These are phyloP conservation scores for Tylopilus sp. DNA, from an alignment of 768 basidiomycete species.

Conservation along the genomic window DNA sequence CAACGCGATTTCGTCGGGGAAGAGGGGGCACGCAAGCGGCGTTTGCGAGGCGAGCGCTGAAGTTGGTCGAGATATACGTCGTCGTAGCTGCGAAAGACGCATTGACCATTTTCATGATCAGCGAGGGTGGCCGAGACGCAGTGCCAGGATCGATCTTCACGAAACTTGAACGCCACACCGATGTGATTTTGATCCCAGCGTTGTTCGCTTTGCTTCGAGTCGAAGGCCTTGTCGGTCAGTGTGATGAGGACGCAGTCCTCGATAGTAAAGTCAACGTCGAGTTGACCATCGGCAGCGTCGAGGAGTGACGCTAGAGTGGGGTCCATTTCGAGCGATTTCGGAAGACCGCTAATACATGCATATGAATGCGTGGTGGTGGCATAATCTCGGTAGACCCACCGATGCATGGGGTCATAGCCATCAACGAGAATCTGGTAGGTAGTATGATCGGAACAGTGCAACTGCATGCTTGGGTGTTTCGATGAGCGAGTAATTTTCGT, in stretches of 20 bases:
- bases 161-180: constrained; percentile 53
- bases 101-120: constrained; percentile 46
- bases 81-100: constrained; percentile 55
- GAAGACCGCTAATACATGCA: constrained; percentile 39
- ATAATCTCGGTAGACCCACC: constrained; percentile 18
- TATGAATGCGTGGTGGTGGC: neutral
- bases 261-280: constrained; percentile 39
- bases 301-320: constrained; percentile 39
- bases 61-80: constrained; percentile 55
- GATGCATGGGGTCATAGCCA: constrained; percentile 55
- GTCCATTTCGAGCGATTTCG: constrained; percentile 58
- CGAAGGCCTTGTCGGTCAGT: constrained; percentile 58
- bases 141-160: constrained; percentile 49
- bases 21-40: constrained; percentile 18
- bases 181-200: constrained; percentile 36
- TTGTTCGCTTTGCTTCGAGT: constrained; percentile 31
- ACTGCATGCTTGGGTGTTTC: constrained; percentile 45
- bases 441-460: constrained; percentile 44
- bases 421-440: constrained; percentile 54
- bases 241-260: constrained; percentile 52
- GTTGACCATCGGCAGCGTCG: constrained; percentile 33
- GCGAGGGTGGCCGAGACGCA: constrained; percentile 63
- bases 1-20: constrained; percentile 25
- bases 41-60: constrained; percentile 40
- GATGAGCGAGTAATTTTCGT: constrained; percentile 38